Base-by-base conservation (phyloP, 805 yeast species). In the Hagleromyces aurorensis region DNA sequence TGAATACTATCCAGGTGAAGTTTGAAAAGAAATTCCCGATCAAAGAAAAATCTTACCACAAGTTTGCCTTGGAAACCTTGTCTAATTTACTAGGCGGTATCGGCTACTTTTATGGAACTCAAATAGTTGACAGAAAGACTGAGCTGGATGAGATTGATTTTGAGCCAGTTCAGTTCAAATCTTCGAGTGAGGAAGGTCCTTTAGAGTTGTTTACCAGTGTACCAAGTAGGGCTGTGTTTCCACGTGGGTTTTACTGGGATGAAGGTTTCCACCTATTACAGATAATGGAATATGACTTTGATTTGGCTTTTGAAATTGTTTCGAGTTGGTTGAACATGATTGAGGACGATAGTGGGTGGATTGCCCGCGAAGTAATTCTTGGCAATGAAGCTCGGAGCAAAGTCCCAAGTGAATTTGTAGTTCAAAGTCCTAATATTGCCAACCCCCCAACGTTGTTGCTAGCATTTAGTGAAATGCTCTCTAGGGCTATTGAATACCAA, bases 181-280 rank as follows among this genome's bases (percentile, higher is more conserved):
- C 50, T 21, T 85, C 87, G 0, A 36, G 49, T n/a, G 57, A 64
- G 9, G 94, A 83, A 47, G 91, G 87, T 0, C 94, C 95, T 1
- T 58, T 62, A 37, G 83, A 78, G 40, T 59, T 91, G 27, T 83
- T 86, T 46, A 71, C 91, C 0, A 66, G 85, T 13, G 91, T 85
- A 19, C 98, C 98, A 2, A 83, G 95, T 27, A 68, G 98, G 30
- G 84, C 94, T 1, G 84, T 83, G 49, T 91, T 91, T 57, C 97
- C 98, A 3, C 69, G 98, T 40, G 98, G 98, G 0, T 91, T 91
- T 50, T 85, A 83, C 50, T 91, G 98, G 98, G 98, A 91, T 57
- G 98, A 91, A 59, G 98, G 98, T 0, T 91, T 91, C 57, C 96
- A 89, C 54, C 63, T 89, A 36, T 62, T 87, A 22, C 94, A 94